These are phyloP conservation scores for Bolboschoenoplectus hybrid DNA, from an alignment of 202 grass and related monocot species.

Conservation along the genomic window DNA sequence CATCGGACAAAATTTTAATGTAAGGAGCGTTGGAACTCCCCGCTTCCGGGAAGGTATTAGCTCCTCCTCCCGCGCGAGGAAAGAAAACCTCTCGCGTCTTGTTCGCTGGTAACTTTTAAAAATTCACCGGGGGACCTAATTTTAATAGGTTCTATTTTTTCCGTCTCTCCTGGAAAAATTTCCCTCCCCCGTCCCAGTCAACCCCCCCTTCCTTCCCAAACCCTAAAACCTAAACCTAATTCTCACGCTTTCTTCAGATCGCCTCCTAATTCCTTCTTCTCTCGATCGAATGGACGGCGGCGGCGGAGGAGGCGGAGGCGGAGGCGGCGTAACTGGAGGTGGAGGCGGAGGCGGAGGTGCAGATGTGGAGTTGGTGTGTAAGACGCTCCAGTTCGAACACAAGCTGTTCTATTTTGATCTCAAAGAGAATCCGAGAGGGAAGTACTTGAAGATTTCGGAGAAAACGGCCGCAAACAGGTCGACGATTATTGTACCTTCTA, in stretches of 20 bases:
- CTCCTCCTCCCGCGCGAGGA: conserved; percentile 24
- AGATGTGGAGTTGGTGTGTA: conserved; percentile 90
- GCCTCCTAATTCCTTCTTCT: neutral
- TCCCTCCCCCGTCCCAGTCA: conserved; percentile 30
- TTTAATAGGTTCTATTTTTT: conserved; percentile 19
- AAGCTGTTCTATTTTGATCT: conserved; percentile 97
- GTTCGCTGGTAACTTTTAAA: conserved; percentile 36
- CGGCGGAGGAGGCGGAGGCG: conserved; percentile 32
- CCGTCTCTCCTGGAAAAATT: conserved; percentile 32
- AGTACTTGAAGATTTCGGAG: conserved; percentile 94
- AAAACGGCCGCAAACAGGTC: conserved; percentile 86
- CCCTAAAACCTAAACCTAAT: conserved; percentile 43
- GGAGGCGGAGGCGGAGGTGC: conserved; percentile 49
- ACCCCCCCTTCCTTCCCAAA: neutral
- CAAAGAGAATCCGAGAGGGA: conserved; percentile 94
- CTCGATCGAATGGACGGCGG: conserved; percentile 37
- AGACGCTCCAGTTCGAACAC: conserved; percentile 95
- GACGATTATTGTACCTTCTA: conserved; percentile 81
- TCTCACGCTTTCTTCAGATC: conserved; percentile 36
- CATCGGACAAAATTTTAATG: too few relatives aligned
- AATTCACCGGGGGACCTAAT: conserved; percentile 39
- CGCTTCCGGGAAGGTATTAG: neutral
- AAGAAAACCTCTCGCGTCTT: neutral
- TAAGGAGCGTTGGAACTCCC: too few relatives aligned
- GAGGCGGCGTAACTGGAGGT: neutral